A percentile compares a stretch with the other conserved stretches of the same genome.
Evolutionary conservation across 805 yeast species (phyloP).

Genomic region (Schwanniomyces occidentalis): DNA sequence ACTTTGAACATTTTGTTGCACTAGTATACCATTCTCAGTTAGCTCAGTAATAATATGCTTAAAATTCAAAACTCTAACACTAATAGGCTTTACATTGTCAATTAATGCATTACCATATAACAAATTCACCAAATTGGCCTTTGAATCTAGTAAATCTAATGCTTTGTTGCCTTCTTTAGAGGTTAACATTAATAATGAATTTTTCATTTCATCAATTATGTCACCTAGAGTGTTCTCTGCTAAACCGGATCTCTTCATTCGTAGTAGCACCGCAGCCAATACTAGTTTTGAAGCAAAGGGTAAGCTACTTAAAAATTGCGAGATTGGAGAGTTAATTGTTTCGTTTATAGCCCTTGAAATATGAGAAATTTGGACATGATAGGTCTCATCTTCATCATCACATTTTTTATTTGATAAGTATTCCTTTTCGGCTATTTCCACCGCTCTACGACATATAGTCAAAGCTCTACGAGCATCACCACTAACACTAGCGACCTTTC

Average conservation of each 20-base stretch:
- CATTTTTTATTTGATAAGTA: conserved; percentile 28
- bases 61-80: conserved; percentile 59
- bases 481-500: conserved; percentile 93
- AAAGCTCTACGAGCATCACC: conserved; percentile 97
- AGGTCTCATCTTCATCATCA: conserved; percentile 33
- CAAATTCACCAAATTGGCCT: conserved; percentile 18
- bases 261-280: conserved; percentile 63
- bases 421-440: conserved; percentile 79
- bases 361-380: conserved; percentile 67
- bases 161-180: conserved; percentile 20
- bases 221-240: conserved; percentile 77
- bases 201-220: conserved; percentile 72
- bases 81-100: conserved; percentile 18
- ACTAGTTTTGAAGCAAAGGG: conserved; percentile 73
- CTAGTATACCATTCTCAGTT: conserved; percentile 74
- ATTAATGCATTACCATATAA: conserved; percentile 23
- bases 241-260: conserved; percentile 64
- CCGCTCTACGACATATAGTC: conserved; percentile 83
- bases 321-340: conserved; percentile 72
- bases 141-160: conserved; percentile 15
- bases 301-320: conserved; percentile 55
- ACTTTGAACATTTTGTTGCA: conserved; percentile 65
- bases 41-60: conserved; percentile 64
- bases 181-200: conserved; percentile 45
- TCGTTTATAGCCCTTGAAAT: conserved; percentile 79